These are phyloP conservation scores for Colletotrichum truncatum DNA, from an alignment of 2,329 filamentous ascomycete genomes.

Conservation along the genomic window DNA sequence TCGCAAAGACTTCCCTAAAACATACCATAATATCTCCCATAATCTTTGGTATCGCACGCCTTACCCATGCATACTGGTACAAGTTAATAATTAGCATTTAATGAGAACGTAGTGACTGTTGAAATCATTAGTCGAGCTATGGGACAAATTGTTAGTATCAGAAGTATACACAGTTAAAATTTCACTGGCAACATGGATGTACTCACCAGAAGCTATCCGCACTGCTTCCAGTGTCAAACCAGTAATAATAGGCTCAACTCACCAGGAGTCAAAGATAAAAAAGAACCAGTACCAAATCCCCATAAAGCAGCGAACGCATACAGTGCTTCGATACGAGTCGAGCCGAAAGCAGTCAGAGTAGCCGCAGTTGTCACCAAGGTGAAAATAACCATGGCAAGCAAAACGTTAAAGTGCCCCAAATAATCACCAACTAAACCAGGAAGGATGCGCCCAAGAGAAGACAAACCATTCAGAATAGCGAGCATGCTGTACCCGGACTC, in stretches of 20 bases:
- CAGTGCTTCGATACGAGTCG: conserved; percentile 45
- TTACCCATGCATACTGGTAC: conserved; percentile 57
- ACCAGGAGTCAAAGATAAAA: conserved; percentile 42
- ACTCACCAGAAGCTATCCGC: no score
- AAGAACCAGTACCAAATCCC: conserved; percentile 56
- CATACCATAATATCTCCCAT: conserved; percentile 37
- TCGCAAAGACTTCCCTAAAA: no score
- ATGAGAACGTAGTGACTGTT: no score
- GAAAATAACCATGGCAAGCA: conserved; percentile 37
- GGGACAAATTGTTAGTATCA: no score
- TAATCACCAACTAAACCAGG: conserved; percentile 53
- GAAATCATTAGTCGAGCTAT: no score
- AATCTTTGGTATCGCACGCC: conserved; percentile 55
- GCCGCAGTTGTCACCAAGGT: conserved; percentile 46
- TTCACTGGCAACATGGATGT: no score
- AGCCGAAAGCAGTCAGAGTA: conserved; percentile 55
- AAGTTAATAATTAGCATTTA: no score
- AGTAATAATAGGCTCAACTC: background rate
- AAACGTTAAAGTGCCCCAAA: conserved; percentile 55
- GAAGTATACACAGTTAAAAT: no score
- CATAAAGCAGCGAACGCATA: conserved; percentile 56
- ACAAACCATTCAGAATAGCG: conserved; percentile 53
- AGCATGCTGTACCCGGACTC: conserved; percentile 54
- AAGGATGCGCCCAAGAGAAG: conserved; percentile 51
- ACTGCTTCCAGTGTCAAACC: no score